A percentile compares a stretch with the other conserved stretches of the same genome.
These are phyloP conservation scores for Filosporella fistucella DNA, from an alignment of 495 filamentous ascomycete genomes.

Conservation along the genomic window DNA sequence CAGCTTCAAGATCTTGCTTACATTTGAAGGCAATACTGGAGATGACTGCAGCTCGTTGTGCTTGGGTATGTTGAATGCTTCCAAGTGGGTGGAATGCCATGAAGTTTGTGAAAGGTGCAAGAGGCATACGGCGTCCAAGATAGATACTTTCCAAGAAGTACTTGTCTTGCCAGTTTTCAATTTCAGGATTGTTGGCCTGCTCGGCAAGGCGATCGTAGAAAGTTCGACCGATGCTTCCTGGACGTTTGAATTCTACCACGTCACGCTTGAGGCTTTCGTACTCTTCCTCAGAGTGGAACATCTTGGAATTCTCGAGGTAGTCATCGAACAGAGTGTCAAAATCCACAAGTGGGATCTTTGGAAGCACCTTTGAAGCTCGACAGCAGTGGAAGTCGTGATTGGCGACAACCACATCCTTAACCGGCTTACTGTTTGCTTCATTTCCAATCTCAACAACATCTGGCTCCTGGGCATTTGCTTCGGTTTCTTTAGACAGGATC, in stretches of 20 bases:
- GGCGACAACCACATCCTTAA: background rate
- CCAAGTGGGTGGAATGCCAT: slow-evolving; percentile 15
- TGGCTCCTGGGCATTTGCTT: background rate
- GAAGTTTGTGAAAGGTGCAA: slow-evolving; percentile 21
- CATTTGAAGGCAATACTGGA: slow-evolving; percentile 23
- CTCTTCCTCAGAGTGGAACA: slow-evolving; percentile 7
- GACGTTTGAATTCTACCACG: slow-evolving; percentile 1
- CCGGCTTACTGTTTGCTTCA: background rate
- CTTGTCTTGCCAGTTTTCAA: slow-evolving; percentile 20
- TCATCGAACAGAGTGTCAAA: slow-evolving; percentile 12
- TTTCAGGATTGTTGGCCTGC: slow-evolving; percentile 9
- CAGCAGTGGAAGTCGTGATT: background rate
- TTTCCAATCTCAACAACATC: background rate
- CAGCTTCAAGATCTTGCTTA: slow-evolving; percentile 20
- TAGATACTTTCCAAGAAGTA: slow-evolving; percentile 8
- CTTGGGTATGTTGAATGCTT: slow-evolving; percentile 21
- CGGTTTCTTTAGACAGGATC: slow-evolving; percentile 5
- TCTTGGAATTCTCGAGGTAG: slow-evolving; percentile 5
- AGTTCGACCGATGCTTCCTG: slow-evolving; percentile 14
- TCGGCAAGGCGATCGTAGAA: slow-evolving; percentile 8
- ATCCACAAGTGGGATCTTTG: slow-evolving; percentile 11
- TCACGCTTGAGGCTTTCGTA: background rate
- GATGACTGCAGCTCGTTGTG: slow-evolving; percentile 29
- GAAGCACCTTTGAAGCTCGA: background rate
- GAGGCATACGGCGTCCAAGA: slow-evolving; percentile 11